phyloP scores from a whole-genome alignment of 306 rosid species.

The Corylus heterophylla region DNA sequence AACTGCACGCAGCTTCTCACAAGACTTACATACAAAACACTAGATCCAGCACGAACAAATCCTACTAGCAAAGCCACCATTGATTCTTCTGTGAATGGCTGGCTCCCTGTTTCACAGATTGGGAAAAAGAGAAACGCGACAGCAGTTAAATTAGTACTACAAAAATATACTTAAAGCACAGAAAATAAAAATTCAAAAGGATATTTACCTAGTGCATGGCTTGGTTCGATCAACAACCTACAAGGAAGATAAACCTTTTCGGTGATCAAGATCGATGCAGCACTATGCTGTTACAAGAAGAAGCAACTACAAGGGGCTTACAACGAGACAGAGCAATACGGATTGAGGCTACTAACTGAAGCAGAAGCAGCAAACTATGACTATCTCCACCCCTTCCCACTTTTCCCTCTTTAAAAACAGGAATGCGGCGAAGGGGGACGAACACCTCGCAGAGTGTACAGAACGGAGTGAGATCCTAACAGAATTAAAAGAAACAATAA shows the following conservation, averaged over 20 bases:
- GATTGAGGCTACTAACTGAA: conserved; percentile 31
- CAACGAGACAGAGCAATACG: neutral
- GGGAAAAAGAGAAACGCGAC: neutral
- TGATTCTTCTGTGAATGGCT: conserved; percentile 27
- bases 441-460: conserved; percentile 33
- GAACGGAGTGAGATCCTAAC: conserved; percentile 26
- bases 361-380: conserved; percentile 33
- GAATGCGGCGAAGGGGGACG: conserved; percentile 45
- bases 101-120: conserved; percentile 44
- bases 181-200: neutral
- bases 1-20: conserved; percentile 8
- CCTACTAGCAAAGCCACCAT: neutral
- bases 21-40: neutral
- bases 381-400: conserved; percentile 43
- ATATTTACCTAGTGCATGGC: conserved; percentile 49
- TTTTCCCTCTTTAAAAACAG: conserved; percentile 70
- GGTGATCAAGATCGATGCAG: conserved; percentile 26
- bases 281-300: conserved; percentile 17
- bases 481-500: conserved; percentile 26
- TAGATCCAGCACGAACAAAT: neutral
- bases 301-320: conserved; percentile 9
- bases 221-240: conserved; percentile 45
- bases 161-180: neutral
- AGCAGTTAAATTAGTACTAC: neutral
- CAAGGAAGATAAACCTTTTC: conserved; percentile 21